Evolutionary conservation across 1,284 basidiomycete genomes (phyloP), one percentile per base, ranked within the genome.

Genomic region (Cryptococcus sp.): DNA sequence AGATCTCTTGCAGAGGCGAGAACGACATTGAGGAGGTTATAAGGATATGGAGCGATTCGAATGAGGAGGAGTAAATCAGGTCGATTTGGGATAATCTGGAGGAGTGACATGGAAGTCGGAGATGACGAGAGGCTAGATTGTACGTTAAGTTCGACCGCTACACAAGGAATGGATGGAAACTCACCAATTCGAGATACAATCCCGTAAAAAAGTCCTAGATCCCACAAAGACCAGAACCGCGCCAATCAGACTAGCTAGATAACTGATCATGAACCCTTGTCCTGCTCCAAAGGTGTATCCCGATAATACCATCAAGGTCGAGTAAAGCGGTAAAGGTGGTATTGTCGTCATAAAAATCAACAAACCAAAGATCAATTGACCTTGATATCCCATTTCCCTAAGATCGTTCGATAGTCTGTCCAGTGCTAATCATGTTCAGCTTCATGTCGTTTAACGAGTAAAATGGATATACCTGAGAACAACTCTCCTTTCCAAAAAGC

Each of bases 1-100:
- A 81, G 67, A 4, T 78, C 72, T 5, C 75, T 74, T 2, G 78
- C 77, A 42, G 76, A 77, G n/a, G 80, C 80, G 23, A 81, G 76
- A 11, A 81, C 73, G 44, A 79, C 79, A 67, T 81, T 81, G 66
- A 81, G 77, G 45, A 81, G 71, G 64, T 81, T 80, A 77, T 80
- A 80, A 2, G 72, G 79, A 61, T 80, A 80, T 4, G 79, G 79
- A 4, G 79, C 79, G 14, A 80, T 70, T 31, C 80, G 73, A 51
- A 80, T 79, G 23, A 81, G 65, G 45, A 80, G 79, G 1, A 81
- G 71, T 23, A 81, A 68, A 73, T 81, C 73, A 57, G 77, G 58
- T 63, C 71, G 55, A 61, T 65, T 52, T 63, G 72, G 64, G 65
- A 73, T 54, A 64, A 77, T 65, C 64, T 74, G 58, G 15, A 74